Percentiles rank a stretch among this genome's conserved stretches.
Evolutionary conservation across 768 basidiomycete species (phyloP).

Genomic region (Hypsizygus marmoreus): DNA sequence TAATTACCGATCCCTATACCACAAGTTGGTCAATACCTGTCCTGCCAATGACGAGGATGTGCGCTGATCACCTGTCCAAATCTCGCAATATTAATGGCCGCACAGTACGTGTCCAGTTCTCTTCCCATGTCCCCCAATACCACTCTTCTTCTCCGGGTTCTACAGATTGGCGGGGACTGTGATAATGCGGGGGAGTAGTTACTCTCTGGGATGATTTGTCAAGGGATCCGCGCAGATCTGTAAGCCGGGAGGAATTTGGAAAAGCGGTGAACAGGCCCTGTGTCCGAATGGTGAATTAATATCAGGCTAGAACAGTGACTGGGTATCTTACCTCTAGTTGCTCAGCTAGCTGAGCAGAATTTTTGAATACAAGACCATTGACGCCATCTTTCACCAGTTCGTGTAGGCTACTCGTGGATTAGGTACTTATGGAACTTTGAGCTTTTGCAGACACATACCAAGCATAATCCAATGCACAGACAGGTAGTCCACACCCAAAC

Average conservation of each 20-base stretch:
- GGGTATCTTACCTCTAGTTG: slow-evolving; percentile 63
- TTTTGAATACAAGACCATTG: slow-evolving; percentile 82
- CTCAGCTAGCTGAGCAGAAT: slow-evolving; percentile 64
- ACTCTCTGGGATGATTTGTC: slow-evolving; percentile 27
- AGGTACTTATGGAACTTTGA: neutral
- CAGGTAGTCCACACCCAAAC: slow-evolving; percentile 96
- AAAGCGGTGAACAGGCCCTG: slow-evolving; percentile 64
- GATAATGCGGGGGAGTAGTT: slow-evolving; percentile 20
- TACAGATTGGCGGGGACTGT: slow-evolving; percentile 20
- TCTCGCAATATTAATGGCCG: slow-evolving; percentile 52
- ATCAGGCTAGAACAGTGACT: slow-evolving; percentile 4
- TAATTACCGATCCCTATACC: neutral
- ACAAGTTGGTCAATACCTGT: neutral
- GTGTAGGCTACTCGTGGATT: slow-evolving; percentile 53
- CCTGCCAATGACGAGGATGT: neutral
- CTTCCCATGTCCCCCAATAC: slow-evolving; percentile 79
- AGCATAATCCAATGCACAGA: slow-evolving; percentile 83
- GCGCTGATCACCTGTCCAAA: slow-evolving; percentile 8
- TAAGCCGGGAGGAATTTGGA: slow-evolving; percentile 54
- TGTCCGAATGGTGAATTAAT: neutral
- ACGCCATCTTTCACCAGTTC: slow-evolving; percentile 85
- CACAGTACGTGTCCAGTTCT: slow-evolving; percentile 79
- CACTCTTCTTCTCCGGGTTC: slow-evolving; percentile 31
- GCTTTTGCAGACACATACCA: slow-evolving; percentile 60
- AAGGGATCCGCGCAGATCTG: slow-evolving; percentile 54